Evolutionary conservation across 2,329 filamentous ascomycete genomes (phyloP).

Genomic region (Proliferodiscus dingleyae): DNA sequence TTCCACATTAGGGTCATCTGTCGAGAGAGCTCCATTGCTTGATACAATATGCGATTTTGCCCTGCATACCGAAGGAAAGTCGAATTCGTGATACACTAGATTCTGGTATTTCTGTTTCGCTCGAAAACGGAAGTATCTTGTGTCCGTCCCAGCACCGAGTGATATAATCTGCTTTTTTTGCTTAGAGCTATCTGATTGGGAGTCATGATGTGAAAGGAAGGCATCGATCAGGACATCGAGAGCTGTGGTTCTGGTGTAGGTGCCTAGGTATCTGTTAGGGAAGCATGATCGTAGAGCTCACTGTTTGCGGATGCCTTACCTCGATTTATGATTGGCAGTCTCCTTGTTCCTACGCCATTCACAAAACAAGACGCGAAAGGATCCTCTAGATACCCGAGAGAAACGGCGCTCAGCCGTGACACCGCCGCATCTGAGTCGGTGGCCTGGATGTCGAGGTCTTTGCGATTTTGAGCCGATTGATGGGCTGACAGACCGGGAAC

Average conservation of each 20-base stretch:
- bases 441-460: slow-evolving; percentile 75
- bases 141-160: slow-evolving; percentile 90
- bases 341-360: slow-evolving; percentile 48
- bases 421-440: slow-evolving; percentile 90
- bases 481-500: slow-evolving; percentile 4
- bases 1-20: slow-evolving; percentile 3
- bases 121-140: slow-evolving; percentile 70
- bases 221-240: slow-evolving; percentile 71
- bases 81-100: slow-evolving; percentile 84
- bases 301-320: too few species aligned
- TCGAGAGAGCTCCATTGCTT: slow-evolving; percentile 11
- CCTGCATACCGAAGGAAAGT: slow-evolving; percentile 72
- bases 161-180: slow-evolving; percentile 73
- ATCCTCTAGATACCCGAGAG: slow-evolving; percentile 79
- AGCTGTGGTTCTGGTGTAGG: slow-evolving; percentile 83
- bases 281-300: background rate
- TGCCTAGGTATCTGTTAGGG: slow-evolving; percentile 50
- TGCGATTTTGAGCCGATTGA: slow-evolving; percentile 33
- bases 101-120: slow-evolving; percentile 27
- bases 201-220: slow-evolving; percentile 52
- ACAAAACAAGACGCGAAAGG: slow-evolving; percentile 71
- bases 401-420: slow-evolving; percentile 83
- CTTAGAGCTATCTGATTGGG: slow-evolving; percentile 21
- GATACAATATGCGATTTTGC: slow-evolving; percentile 39
- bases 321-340: slow-evolving; percentile 90